phyloP scores from a whole-genome alignment of 1,284 basidiomycete species.

The Fomes fomentarius region DNA sequence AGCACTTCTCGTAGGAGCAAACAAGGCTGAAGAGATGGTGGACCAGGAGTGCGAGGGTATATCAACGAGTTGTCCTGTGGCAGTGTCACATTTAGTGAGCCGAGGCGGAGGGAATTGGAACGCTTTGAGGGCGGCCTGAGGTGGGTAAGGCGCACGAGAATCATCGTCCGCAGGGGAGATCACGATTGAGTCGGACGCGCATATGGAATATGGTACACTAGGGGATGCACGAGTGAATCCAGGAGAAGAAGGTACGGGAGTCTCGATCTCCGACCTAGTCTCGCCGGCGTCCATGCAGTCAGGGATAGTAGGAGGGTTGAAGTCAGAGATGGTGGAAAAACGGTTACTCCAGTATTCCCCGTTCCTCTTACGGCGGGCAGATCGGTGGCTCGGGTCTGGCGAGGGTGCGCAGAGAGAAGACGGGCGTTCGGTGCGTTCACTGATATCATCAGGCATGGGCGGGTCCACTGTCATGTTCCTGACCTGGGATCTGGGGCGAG shows the following conservation, averaged over 20 bases:
- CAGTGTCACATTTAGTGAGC: not conserved
- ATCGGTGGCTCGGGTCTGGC: slow-evolving; percentile 5
- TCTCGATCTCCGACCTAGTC: too few relatives aligned
- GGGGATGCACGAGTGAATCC: slow-evolving; percentile 1
- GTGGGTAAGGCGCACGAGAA: not conserved
- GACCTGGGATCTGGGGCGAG: not conserved
- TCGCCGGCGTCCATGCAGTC: slow-evolving; percentile 20
- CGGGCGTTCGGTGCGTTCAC: slow-evolving; percentile 7
- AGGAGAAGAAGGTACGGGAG: slow-evolving; percentile 1
- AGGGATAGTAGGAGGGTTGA: slow-evolving; percentile 27
- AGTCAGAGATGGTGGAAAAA: slow-evolving; percentile 15
- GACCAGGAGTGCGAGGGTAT: slow-evolving; percentile 20
- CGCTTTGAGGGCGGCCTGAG: slow-evolving; percentile 3
- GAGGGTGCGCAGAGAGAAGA: not conserved
- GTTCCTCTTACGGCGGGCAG: slow-evolving; percentile 8
- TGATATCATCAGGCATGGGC: slow-evolving; percentile 8
- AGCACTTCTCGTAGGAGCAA: slow-evolving; percentile 13
- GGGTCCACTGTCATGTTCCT: not conserved
- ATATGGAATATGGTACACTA: slow-evolving; percentile 5
- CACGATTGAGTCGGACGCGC: slow-evolving; percentile 17
- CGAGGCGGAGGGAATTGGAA: slow-evolving; percentile 3
- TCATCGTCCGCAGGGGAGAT: slow-evolving; percentile 12
- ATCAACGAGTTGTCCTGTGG: not conserved
- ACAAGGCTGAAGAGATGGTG: slow-evolving; percentile 22
- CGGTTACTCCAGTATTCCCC: slow-evolving; percentile 20